Conservation (phyloP, 768 basidiomycete species). For the Bullera alba region DNA sequence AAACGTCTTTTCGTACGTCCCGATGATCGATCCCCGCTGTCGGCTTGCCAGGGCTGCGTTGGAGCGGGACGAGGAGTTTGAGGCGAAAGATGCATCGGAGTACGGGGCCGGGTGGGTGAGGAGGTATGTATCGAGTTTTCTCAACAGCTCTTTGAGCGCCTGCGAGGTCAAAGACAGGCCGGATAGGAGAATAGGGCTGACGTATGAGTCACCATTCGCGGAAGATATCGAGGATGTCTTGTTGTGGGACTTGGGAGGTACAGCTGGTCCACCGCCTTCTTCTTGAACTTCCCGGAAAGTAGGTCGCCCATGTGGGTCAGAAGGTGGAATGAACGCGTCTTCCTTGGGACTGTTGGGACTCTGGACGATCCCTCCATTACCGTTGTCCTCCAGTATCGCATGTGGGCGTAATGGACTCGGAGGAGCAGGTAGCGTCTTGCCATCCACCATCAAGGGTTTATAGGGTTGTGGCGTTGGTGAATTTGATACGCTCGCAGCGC, state of each 20-base stretch:
- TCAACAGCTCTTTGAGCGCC: conserved; percentile 62
- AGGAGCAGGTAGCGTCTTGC: conserved; percentile 37
- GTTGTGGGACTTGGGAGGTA: conserved; percentile 46
- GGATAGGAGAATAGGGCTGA: conserved; percentile 60
- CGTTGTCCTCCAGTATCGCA: conserved; percentile 49
- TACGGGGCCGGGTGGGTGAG: conserved; percentile 27
- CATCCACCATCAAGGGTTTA: conserved; percentile 13
- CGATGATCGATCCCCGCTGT: conserved; percentile 38
- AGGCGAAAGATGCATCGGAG: conserved; percentile 17
- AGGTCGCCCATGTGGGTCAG: conserved; percentile 46
- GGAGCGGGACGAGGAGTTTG: conserved; percentile 15
- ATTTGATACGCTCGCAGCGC: conserved; percentile 30
- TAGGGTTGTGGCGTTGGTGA: conserved; percentile 30
- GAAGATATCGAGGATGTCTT: not conserved
- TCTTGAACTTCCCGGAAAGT: conserved; percentile 28
- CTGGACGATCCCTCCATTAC: conserved; percentile 49
- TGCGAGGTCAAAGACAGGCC: conserved; percentile 63
- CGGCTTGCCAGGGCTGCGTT: conserved; percentile 51
- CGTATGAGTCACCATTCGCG: not conserved
- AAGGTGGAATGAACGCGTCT: conserved; percentile 53
- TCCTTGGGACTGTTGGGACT: conserved; percentile 57
- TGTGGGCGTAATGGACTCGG: conserved; percentile 23
- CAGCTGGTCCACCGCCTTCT: conserved; percentile 37
- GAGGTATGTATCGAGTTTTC: conserved; percentile 47
- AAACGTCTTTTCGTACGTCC: conserved; percentile 60